phyloP scores from a whole-genome alignment of 306 rosid genomes.

The Malus asiatica region DNA sequence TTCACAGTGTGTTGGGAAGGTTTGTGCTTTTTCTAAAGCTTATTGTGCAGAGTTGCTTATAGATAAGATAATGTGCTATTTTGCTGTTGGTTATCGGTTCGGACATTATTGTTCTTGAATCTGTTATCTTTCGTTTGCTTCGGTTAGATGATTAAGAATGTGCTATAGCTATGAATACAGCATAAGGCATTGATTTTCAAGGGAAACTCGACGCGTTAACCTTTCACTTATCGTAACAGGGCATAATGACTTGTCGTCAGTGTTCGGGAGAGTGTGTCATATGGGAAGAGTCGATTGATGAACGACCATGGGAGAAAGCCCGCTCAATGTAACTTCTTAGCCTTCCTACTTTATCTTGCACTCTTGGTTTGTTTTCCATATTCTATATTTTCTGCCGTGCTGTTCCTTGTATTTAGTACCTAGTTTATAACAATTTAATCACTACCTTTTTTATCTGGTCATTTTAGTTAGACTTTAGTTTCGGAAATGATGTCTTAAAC shows the following conservation, averaged over 20 bases:
- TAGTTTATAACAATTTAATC: background rate
- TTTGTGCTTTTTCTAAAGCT: constrained; percentile 8
- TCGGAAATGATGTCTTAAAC: no score
- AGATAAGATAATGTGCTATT: background rate
- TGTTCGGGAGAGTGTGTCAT: constrained; percentile 85
- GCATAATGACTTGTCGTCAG: constrained; percentile 62
- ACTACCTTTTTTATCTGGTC: background rate
- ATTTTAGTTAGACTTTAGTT: no score
- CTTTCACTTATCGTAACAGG: constrained; percentile 38
- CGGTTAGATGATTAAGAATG: background rate
- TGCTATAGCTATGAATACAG: no score
- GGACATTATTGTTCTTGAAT: background rate
- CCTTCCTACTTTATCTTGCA: background rate
- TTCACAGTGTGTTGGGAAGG: constrained; percentile 79
- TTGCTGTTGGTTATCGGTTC: background rate
- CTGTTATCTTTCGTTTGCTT: background rate
- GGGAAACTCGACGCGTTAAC: background rate
- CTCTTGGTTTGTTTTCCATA: background rate
- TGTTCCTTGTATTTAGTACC: constrained; percentile 5
- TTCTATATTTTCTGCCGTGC: background rate
- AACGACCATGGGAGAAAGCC: constrained; percentile 90
- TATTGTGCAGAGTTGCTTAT: background rate
- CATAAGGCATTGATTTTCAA: background rate
- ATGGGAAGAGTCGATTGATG: constrained; percentile 97
- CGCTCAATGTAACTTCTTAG: constrained; percentile 52